phyloP scores from a whole-genome alignment of 1,284 basidiomycete species.

The Irpex rosettiformis region DNA sequence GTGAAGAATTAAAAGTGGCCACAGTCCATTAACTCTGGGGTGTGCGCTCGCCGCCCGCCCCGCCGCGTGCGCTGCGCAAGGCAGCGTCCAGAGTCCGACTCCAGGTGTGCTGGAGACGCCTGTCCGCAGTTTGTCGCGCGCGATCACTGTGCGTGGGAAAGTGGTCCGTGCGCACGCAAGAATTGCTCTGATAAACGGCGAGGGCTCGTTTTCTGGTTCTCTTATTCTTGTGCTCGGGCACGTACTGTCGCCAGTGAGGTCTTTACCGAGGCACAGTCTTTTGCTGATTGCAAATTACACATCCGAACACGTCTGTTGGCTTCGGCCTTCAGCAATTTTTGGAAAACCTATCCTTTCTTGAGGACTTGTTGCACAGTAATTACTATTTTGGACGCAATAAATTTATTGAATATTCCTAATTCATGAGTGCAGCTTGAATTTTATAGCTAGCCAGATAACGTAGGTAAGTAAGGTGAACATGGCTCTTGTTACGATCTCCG shows the following conservation, averaged over 20 bases:
- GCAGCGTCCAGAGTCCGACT: background rate
- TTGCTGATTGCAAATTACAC: conserved; percentile 89
- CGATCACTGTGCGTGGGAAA: conserved; percentile 6
- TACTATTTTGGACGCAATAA: background rate
- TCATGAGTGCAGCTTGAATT: background rate
- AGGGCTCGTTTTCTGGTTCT: conserved; percentile 7
- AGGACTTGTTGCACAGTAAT: conserved; percentile 12
- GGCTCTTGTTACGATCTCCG: conserved; percentile 94
- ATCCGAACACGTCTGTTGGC: conserved; percentile 36
- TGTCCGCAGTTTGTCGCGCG: background rate
- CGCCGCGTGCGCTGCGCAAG: background rate
- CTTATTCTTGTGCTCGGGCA: conserved; percentile 87
- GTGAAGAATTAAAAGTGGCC: background rate
- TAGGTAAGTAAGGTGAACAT: conserved; percentile 44
- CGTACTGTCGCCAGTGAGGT: conserved; percentile 91
- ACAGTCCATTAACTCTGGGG: background rate
- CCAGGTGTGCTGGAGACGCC: background rate
- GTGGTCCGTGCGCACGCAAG: conserved; percentile 20
- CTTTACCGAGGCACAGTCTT: conserved; percentile 76
- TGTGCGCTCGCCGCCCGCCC: background rate
- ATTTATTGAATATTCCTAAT: background rate
- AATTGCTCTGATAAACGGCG: conserved; percentile 6
- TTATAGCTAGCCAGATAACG: no score
- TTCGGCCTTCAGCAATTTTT: conserved; percentile 36
- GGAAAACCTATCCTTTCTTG: conserved; percentile 22